Evolutionary conservation across 805 yeast species (phyloP).

Genomic region (Starmerella cellae): DNA sequence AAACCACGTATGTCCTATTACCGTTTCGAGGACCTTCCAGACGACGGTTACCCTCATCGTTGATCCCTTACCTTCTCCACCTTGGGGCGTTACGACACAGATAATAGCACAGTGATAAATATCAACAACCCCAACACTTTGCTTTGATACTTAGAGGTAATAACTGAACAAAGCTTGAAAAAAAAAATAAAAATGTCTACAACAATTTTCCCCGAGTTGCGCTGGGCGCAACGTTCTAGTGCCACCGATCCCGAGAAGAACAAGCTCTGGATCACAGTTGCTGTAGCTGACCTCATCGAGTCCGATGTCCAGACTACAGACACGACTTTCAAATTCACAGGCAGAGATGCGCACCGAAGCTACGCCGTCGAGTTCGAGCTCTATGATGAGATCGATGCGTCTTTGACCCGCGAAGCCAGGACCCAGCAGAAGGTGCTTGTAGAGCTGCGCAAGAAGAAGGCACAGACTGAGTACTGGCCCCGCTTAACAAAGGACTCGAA

Average conservation of each 20-base stretch:
- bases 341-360: constrained; percentile 32
- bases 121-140: no score
- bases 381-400: constrained; percentile 59
- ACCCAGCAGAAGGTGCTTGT: constrained; percentile 54
- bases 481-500: constrained; percentile 78
- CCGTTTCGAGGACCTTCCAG: neutral
- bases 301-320: constrained; percentile 51
- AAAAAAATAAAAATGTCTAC: neutral
- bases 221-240: constrained; percentile 95
- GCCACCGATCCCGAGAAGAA: constrained; percentile 62
- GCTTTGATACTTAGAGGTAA: no score
- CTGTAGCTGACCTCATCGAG: constrained; percentile 53
- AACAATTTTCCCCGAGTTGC: constrained; percentile 36
- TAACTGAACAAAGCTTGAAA: neutral
- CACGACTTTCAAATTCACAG: constrained; percentile 40
- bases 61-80: no score
- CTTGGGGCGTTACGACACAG: no score
- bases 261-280: constrained; percentile 58
- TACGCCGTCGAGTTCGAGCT: constrained; percentile 64
- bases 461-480: constrained; percentile 81
- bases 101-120: no score
- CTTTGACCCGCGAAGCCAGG: constrained; percentile 42
- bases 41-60: no score
- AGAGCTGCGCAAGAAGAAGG: constrained; percentile 54
- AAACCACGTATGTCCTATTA: no score